Evolutionary conservation across 805 yeast genomes (phyloP).

Genomic region (Ogataea paraovalis): DNA sequence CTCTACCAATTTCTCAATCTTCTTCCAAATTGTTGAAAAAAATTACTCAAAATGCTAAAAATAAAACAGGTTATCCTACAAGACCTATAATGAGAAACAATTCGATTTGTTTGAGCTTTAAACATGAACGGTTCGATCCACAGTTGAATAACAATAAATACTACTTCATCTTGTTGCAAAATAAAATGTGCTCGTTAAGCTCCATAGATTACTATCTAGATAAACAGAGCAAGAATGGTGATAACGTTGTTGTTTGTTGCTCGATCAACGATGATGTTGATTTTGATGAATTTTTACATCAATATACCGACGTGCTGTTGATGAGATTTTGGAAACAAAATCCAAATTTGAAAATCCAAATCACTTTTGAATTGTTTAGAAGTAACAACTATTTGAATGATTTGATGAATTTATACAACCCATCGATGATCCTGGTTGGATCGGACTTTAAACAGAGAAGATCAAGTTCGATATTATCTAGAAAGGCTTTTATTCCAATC

Average conservation of each 20-base stretch:
- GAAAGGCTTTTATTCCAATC: constrained; percentile 25
- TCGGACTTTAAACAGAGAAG: constrained; percentile 23
- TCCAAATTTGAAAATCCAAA: constrained; percentile 38
- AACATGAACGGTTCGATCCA: constrained; percentile 35
- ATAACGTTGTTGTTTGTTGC: constrained; percentile 49
- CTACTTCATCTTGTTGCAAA: constrained; percentile 53
- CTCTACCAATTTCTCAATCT: constrained; percentile 14
- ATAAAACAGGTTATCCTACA: constrained; percentile 32
- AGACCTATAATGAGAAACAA: constrained; percentile 30
- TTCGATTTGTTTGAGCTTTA: constrained; percentile 38
- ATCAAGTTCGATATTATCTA: constrained; percentile 26
- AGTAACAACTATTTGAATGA: constrained; percentile 48
- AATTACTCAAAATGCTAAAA: constrained; percentile 15
- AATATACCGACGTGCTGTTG: constrained; percentile 40
- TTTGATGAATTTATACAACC: constrained; percentile 54
- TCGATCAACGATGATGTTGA: constrained; percentile 24
- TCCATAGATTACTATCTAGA: constrained; percentile 63
- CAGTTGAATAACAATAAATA: constrained; percentile 19
- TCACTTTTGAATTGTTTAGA: constrained; percentile 56
- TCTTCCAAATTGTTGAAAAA: constrained; percentile 16
- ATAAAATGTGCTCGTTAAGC: constrained; percentile 69
- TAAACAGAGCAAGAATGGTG: constrained; percentile 54
- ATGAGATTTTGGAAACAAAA: constrained; percentile 22
- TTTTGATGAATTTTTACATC: constrained; percentile 21
- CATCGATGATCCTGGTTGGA: constrained; percentile 48